Percentiles rank a stretch among this genome's conserved stretches.
Conservation (phyloP, 768 basidiomycete genomes). For the Phaffia tasmanica region DNA sequence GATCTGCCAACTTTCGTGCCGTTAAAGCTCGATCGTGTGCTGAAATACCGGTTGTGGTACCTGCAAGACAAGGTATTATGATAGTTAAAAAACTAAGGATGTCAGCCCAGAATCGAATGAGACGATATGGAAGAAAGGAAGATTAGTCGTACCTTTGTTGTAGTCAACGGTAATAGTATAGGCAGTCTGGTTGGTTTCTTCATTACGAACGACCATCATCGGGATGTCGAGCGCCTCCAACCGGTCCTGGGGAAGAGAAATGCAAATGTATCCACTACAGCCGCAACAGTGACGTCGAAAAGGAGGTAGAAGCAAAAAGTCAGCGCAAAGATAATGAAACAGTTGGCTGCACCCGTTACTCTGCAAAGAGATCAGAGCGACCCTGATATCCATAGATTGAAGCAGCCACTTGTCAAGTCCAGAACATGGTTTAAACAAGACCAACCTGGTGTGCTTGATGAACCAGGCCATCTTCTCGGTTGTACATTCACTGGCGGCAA, state of each 20-base stretch:
- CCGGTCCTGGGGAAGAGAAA: constrained; percentile 64
- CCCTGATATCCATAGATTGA: neutral
- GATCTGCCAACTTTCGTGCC: constrained; percentile 61
- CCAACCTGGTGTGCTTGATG: constrained; percentile 87
- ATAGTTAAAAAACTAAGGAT: neutral
- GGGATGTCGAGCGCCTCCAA: constrained; percentile 69
- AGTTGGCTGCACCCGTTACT: neutral
- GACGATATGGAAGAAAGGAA: neutral
- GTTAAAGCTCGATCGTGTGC: constrained; percentile 89
- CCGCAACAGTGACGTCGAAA: neutral
- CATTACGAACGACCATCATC: constrained; percentile 86
- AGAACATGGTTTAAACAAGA: constrained; percentile 4
- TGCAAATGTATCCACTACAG: constrained; percentile 81
- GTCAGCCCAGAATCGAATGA: neutral
- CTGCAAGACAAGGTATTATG: constrained; percentile 39
- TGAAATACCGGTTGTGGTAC: constrained; percentile 91
- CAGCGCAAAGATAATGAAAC: neutral
- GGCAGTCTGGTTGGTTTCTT: constrained; percentile 83
- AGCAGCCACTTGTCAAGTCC: neutral
- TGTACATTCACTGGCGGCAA: constrained; percentile 69
- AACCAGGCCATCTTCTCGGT: constrained; percentile 99
- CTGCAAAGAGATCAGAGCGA: neutral
- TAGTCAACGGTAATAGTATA: constrained; percentile 95
- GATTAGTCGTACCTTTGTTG: constrained; percentile 53
- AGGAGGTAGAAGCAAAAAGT: neutral